Conservation (phyloP, 2,329 filamentous ascomycete species). For the Fusarium oxysporum region DNA sequence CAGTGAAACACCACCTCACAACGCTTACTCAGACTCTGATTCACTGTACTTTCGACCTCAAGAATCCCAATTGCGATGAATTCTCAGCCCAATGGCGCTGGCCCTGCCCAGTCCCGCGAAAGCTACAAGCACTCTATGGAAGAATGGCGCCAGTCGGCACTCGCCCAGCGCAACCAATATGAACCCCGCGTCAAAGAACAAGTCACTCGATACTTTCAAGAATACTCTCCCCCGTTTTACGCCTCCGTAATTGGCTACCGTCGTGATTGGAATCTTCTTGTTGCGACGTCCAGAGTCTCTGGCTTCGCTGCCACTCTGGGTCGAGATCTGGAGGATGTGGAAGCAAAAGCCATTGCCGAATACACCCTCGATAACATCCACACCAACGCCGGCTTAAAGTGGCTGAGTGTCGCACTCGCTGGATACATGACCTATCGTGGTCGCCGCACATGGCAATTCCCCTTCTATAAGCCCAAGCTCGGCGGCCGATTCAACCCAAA, state of each 20-base stretch:
- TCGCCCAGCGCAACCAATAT: slow-evolving; percentile 47
- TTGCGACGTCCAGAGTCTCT: slow-evolving; percentile 46
- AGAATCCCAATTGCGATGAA: slow-evolving; percentile 27
- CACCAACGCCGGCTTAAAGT: slow-evolving; percentile 48
- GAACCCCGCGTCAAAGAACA: slow-evolving; percentile 49
- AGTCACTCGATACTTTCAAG: slow-evolving; percentile 47
- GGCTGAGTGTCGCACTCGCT: slow-evolving; percentile 42
- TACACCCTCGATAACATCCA: slow-evolving; percentile 49
- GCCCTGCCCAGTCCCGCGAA: slow-evolving; percentile 33
- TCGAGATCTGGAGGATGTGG: slow-evolving; percentile 51
- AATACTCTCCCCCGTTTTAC: slow-evolving; percentile 50
- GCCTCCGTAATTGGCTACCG: slow-evolving; percentile 47
- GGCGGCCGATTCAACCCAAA: slow-evolving; percentile 44
- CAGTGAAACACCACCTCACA: background rate
- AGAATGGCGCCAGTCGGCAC: slow-evolving; percentile 48
- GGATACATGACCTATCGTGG: slow-evolving; percentile 47
- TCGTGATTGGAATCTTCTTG: slow-evolving; percentile 44
- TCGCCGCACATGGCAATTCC: slow-evolving; percentile 45
- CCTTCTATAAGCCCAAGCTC: slow-evolving; percentile 46
- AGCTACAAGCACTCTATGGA: slow-evolving; percentile 46
- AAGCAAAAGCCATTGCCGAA: slow-evolving; percentile 52
- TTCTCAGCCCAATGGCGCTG: slow-evolving; percentile 28
- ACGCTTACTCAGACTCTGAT: background rate
- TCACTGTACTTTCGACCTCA: background rate
- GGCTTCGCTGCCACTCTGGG: slow-evolving; percentile 47